Evolutionary conservation across 306 rosid genomes (phyloP).

Genomic region (Myrica gale): DNA sequence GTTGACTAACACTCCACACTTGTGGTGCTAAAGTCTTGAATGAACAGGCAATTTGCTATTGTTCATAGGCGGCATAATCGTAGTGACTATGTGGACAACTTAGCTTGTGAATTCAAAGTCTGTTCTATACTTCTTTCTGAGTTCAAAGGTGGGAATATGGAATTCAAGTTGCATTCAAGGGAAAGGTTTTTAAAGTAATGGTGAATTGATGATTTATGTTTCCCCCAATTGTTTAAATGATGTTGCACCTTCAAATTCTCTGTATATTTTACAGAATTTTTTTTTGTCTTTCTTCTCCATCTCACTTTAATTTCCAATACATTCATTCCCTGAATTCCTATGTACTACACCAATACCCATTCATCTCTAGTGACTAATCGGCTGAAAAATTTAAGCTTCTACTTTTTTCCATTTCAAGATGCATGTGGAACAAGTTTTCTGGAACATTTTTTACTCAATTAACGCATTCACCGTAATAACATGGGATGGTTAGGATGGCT

Average conservation of each 20-base stretch:
- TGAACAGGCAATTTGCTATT: neutral
- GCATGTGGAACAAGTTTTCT: neutral
- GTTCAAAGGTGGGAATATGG: neutral
- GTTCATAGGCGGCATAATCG: neutral
- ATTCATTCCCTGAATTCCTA: neutral
- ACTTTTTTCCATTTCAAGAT: neutral
- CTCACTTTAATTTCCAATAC: neutral
- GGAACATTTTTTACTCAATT: neutral
- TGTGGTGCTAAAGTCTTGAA: neutral
- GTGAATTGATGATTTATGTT: too few species aligned
- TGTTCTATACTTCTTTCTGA: neutral
- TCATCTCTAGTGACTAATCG: neutral
- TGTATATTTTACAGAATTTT: too few species aligned
- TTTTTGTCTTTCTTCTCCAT: neutral
- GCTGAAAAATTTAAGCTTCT: neutral
- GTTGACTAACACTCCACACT: too few species aligned
- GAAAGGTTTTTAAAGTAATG: neutral
- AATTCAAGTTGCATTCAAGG: neutral
- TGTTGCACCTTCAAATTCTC: neutral
- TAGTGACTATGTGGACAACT: too few species aligned
- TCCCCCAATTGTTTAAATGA: too few species aligned
- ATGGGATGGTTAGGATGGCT: constrained; percentile 62
- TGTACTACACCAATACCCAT: neutral
- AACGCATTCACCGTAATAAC: constrained; percentile 10
- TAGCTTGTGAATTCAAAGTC: neutral